Evolutionary conservation across 352 stramenopile species (phyloP), one percentile per base, ranked within the genome.

Genomic region (Globisporangium splendens): DNA sequence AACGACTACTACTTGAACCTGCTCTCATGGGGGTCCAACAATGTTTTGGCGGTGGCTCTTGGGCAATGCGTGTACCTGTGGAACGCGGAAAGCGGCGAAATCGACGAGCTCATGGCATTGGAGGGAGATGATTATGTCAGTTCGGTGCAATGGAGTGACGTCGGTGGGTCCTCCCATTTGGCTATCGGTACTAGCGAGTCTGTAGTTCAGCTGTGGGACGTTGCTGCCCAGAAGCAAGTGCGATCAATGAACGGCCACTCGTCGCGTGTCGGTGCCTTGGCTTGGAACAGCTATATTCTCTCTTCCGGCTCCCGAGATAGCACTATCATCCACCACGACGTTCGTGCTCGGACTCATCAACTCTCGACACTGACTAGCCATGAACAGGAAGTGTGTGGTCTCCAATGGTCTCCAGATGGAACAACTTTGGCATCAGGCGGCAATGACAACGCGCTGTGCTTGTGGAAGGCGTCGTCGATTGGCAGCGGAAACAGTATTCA

Each of bases 1-100:
- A 97, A 99, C 73, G 97, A 99, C 71, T 99, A 99, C 82, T 99
- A 99, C 71, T 78, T 99, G 22, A 99, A 99, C 69, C 83, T 99
- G 46, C 72, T 99, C 10, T 98, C 95, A 43, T 99, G 97, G 97
- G 94, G 95, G 53, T 70, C 85, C 46, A 98, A 92, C 69, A 99
- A 99, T 71, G 70, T 98, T 47, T 73, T 99, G 22, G 97, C 97
- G 2, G 96, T 99, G 7, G 97, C 97, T n/a, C 79, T 99, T 35
- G 86, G 86, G 12, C 91, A 98, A 65, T 97, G 86, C 55, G 96
- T 99, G 8, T 99, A 99, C 78, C 82, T 99, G 4, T 99, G 96
- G 95, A 98, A 99, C 74, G 92, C 97, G 3, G 91, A 88, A 14
- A 97, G 86, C 42, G 97, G 97, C 44, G 84, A 96, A 53, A 99